These are phyloP conservation scores for Lippia alba DNA, from an alignment of 305 asterid genomes.

Conservation along the genomic window DNA sequence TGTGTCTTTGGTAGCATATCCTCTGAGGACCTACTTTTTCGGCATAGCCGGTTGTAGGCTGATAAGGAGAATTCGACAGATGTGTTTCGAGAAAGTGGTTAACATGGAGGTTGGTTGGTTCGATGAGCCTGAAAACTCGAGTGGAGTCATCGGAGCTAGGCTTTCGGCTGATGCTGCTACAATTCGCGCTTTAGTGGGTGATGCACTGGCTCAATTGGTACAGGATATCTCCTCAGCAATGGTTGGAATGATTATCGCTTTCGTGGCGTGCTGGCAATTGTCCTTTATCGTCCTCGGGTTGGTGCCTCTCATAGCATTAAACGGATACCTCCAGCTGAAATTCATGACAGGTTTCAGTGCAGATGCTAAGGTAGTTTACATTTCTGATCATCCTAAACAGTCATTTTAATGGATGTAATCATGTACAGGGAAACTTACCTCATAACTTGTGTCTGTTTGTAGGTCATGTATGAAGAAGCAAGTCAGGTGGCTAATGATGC, in stretches of 20 bases:
- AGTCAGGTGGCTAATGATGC: slow-evolving; percentile 81
- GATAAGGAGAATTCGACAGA: slow-evolving; percentile 54
- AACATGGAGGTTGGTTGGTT: slow-evolving; percentile 76
- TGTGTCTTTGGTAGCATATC: slow-evolving; percentile 51
- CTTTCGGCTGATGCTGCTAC: slow-evolving; percentile 74
- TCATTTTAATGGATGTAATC: too few relatives aligned
- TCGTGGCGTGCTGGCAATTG: slow-evolving; percentile 64
- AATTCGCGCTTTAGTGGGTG: slow-evolving; percentile 64
- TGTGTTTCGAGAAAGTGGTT: slow-evolving; percentile 65
- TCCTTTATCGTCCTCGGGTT: slow-evolving; percentile 54
- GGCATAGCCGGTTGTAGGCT: slow-evolving; percentile 62
- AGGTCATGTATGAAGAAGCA: slow-evolving; percentile 76
- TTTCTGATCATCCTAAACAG: neutral
- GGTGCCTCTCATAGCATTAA: slow-evolving; percentile 58
- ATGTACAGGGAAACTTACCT: neutral
- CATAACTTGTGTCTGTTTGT: slow-evolving; percentile 25
- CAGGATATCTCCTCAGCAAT: slow-evolving; percentile 57
- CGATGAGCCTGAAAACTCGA: slow-evolving; percentile 62
- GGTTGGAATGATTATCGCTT: slow-evolving; percentile 58
- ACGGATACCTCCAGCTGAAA: slow-evolving; percentile 53
- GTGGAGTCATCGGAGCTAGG: slow-evolving; percentile 68
- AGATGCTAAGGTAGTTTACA: slow-evolving; percentile 55
- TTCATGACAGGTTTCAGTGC: slow-evolving; percentile 64
- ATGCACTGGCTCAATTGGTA: slow-evolving; percentile 59
- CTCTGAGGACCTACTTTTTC: slow-evolving; percentile 58